Evolutionary conservation across 768 basidiomycete species (phyloP).

Genomic region (Lepiota brunneoincarnata): DNA sequence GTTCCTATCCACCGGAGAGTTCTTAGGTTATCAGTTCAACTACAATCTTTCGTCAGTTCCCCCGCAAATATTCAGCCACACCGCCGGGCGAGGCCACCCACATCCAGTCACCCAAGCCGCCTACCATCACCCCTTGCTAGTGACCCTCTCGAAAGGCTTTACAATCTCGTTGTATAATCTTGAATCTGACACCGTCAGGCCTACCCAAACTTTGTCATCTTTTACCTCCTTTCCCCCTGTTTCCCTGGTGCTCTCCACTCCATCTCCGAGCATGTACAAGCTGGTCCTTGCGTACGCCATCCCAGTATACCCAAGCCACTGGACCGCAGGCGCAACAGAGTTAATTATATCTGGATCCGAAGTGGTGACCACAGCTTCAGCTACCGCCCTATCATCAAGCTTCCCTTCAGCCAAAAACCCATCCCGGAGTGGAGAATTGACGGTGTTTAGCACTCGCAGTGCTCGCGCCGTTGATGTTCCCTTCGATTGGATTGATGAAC

Average conservation of each 20-base stretch:
- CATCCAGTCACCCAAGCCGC: constrained; percentile 59
- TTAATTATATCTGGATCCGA: constrained; percentile 53
- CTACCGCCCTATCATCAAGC: constrained; percentile 17
- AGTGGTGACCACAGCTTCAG: constrained; percentile 9
- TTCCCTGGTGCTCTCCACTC: constrained; percentile 73
- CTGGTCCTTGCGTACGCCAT: constrained; percentile 72
- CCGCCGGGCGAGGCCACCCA: constrained; percentile 37
- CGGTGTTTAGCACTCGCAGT: constrained; percentile 57
- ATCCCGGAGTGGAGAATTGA: constrained; percentile 26
- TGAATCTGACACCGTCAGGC: constrained; percentile 45
- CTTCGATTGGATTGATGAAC: constrained; percentile 67
- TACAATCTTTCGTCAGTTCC: constrained; percentile 40
- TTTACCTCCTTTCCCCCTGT: constrained; percentile 80
- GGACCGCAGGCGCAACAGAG: constrained; percentile 77
- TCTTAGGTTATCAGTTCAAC: constrained; percentile 55
- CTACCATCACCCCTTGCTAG: constrained; percentile 77
- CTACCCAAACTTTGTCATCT: constrained; percentile 67
- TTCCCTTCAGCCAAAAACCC: constrained; percentile 21
- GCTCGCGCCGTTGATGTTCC: constrained; percentile 71
- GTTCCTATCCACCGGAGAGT: constrained; percentile 70
- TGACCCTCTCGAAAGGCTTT: constrained; percentile 67
- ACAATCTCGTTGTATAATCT: constrained; percentile 73
- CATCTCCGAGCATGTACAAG: constrained; percentile 59
- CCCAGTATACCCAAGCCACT: constrained; percentile 80
- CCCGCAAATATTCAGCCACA: constrained; percentile 44